Evolutionary conservation across 1,284 basidiomycete species (phyloP), one percentile per base, ranked within the genome.

Genomic region (Malassezia globosa): DNA sequence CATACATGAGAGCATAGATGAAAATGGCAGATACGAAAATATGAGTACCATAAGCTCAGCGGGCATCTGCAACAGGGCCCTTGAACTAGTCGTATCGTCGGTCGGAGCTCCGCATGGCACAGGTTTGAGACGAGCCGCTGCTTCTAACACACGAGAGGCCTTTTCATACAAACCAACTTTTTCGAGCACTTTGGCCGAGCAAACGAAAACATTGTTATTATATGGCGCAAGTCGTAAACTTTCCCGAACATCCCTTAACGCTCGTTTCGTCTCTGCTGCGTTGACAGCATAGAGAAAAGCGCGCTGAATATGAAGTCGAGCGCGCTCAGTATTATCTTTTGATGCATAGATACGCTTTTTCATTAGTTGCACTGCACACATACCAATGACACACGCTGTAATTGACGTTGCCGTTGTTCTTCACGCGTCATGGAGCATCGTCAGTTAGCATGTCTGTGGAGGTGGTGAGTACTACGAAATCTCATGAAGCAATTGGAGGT

Each of bases 231-330:
- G 37, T 2, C 43, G 43, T 1, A 51, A 35, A 26, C 42, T 38
- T n/a, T 41, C 43, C 26, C 49, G 42, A 25, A 46, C 27, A 29
- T 46, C 43, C n/a, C n/a, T 25, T 13, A 51, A 34, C 23, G 49
- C 35, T 13, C 33, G 44, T 11, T 11, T 16, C 22, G 10, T 29
- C 23, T 38, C 22, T 16, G n/a, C 19, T 26, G 16, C 37, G 14
- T n/a, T 23, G n/a, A n/a, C n/a, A 31, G 34, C 21, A 27, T 36
- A 42, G 23, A 22, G 22, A 4, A 19, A 21, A 2, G 44, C 44
- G 7, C 44, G 44, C 16, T 29, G 21, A 24, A 46, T 11, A 37
- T 37, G 33, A 4, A 46, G 23, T 6, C 13, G 23, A 26, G 44
- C 44, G 18, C 44, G 44, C 19, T 29, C 27, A 6, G 25, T 43